Base-by-base conservation (phyloP, 2,329 filamentous ascomycete genomes). In the Septoria petroselini region DNA sequence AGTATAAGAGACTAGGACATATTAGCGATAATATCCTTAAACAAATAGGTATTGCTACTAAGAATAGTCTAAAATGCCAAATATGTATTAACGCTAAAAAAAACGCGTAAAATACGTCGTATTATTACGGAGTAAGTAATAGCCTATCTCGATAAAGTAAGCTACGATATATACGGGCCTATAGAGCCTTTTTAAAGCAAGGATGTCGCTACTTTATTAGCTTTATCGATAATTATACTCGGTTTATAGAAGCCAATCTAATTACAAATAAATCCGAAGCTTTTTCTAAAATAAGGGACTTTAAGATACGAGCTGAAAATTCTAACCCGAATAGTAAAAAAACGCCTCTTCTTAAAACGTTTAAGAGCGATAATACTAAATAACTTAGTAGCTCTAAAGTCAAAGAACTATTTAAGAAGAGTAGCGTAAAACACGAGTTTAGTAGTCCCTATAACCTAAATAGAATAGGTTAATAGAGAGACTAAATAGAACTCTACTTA, bases 331-430 rank as follows among this genome's bases (percentile, higher is more conserved):
- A 48, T 44, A 42, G 15, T 42, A 38, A 30, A 27, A 50, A 45
- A 40, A 14, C 40, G 14, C 48, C 40, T 44, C 21, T 30, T 40
- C 21, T 50, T 37, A 50, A 50, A 35, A 34, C 39, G 7, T 44
- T 50, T 38, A 50, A 50, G 21, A 38, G 31, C 31, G 40, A 50
- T 45, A 50, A 50, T n/a, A 25, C 48, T 23, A 50, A 40, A 27
- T 33, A 50, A 18, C 34, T 50, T 15, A 43, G 21, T 15, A 43
- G 27, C 40, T 39, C 18, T 40, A 47, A 47, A 12, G 34, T 47
- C 4, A 9, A 47, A 31, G n/a, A 15, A 18, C 34, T 47, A 25
- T 47, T 47, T 29, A 47, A 39, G 14, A n/a, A 47, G 17, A 31
- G 23, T 17, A 17, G 34, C n/a, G 21, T 47, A 29, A 29, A 29